These are phyloP conservation scores for Arthrobotrys conoides DNA, from an alignment of 2,329 filamentous ascomycete species.

Conservation along the genomic window DNA sequence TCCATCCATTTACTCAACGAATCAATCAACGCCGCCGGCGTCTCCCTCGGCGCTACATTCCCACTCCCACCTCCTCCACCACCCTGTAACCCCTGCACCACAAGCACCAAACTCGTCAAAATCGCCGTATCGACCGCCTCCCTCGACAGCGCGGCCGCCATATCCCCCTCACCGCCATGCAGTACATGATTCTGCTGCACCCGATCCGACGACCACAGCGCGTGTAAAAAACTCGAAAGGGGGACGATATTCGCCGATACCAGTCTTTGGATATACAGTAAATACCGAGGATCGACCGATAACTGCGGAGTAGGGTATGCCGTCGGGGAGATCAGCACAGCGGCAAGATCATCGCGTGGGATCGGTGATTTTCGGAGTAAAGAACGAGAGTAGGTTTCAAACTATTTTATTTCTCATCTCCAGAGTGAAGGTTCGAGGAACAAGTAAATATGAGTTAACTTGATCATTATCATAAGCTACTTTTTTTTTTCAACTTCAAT, in stretches of 20 bases:
- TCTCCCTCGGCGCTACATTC: constrained; percentile 60
- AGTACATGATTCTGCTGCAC: constrained; percentile 47
- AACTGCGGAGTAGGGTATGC: constrained; percentile 66
- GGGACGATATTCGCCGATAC: constrained; percentile 71
- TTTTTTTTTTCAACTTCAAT: no score
- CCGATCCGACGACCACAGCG: constrained; percentile 70
- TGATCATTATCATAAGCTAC: constrained; percentile 20
- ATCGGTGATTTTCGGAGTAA: constrained; percentile 72
- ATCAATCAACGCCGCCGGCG: constrained; percentile 59
- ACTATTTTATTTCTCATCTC: constrained; percentile 66
- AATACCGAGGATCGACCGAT: constrained; percentile 74
- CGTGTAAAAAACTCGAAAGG: constrained; percentile 72
- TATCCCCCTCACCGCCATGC: constrained; percentile 15
- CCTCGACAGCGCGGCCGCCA: constrained; percentile 56
- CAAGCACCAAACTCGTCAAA: constrained; percentile 62
- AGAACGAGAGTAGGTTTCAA: constrained; percentile 71
- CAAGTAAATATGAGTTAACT: constrained; percentile 42
- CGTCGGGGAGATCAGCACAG: constrained; percentile 74
- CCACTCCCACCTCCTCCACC: not conserved
- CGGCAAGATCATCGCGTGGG: constrained; percentile 71
- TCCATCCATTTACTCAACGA: constrained; percentile 64
- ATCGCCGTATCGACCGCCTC: constrained; percentile 63
- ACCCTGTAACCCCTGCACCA: constrained; percentile 60
- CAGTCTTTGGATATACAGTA: constrained; percentile 74
- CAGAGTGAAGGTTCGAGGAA: not conserved